Conservation (phyloP, 75 land plant genomes). For the Selaginella tamariscina region DNA sequence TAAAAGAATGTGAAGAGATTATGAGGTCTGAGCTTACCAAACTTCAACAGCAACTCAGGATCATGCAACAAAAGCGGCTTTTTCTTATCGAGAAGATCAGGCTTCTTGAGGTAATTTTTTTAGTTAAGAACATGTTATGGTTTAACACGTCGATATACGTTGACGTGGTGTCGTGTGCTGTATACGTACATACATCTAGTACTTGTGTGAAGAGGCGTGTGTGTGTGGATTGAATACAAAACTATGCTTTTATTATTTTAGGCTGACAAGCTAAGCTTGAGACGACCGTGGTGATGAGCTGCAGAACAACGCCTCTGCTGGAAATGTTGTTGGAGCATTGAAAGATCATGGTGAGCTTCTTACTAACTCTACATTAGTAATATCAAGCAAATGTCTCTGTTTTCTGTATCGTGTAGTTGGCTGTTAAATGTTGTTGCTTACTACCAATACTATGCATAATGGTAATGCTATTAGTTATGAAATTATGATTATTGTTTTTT, state of each 20-base stretch:
- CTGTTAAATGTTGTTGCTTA: no score
- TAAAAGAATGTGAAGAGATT: constrained; percentile 23
- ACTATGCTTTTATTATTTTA: constrained; percentile 15
- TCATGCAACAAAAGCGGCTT: constrained; percentile 18
- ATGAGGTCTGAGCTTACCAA: constrained; percentile 17
- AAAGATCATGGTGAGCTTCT: constrained; percentile 6
- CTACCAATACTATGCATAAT: no score
- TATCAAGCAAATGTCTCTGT: no score
- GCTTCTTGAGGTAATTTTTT: constrained; percentile 3
- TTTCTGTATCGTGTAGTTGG: no score
- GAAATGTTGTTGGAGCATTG: constrained; percentile 6
- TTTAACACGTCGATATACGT: neutral
- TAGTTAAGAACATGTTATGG: no score
- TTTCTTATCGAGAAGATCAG: constrained; percentile 19
- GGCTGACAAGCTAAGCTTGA: constrained; percentile 64
- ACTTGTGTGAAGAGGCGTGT: no score
- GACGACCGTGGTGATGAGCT: constrained; percentile 75
- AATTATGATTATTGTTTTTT: neutral
- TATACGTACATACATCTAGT: no score
- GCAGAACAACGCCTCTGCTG: constrained; percentile 25
- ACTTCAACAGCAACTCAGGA: constrained; percentile 16
- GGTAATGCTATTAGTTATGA: no score
- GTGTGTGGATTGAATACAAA: no score
- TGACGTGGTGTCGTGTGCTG: no score
- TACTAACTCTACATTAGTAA: neutral